phyloP scores from a whole-genome alignment of 163 green algal species.

The Prototheca cutis region DNA sequence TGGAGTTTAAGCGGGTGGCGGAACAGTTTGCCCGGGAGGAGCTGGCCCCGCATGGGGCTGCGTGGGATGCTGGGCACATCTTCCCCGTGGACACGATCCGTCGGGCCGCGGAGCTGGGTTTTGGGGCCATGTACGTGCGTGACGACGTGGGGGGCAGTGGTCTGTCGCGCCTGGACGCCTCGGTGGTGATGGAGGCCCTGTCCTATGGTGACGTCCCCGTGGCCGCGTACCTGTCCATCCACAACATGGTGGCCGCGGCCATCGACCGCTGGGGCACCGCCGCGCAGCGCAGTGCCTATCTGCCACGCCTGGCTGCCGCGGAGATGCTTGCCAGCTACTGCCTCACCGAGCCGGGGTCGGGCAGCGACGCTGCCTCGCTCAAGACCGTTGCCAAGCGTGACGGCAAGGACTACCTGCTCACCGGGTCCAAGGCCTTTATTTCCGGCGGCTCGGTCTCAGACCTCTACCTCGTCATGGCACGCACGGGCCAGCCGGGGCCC shows the following conservation, averaged over 20 bases:
- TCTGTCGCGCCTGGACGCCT: slow-evolving; percentile 46
- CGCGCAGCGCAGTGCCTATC: slow-evolving; percentile 32
- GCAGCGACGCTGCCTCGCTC: slow-evolving; percentile 33
- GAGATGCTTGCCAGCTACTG: slow-evolving; percentile 67
- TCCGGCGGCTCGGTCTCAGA: slow-evolving; percentile 43
- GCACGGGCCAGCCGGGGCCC: slow-evolving; percentile 40
- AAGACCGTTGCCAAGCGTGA: slow-evolving; percentile 33
- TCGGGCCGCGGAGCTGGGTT: slow-evolving; percentile 52
- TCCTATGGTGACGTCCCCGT: slow-evolving; percentile 57
- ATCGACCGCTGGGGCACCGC: slow-evolving; percentile 51
- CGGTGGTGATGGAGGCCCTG: slow-evolving; percentile 69
- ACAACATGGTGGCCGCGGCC: slow-evolving; percentile 68
- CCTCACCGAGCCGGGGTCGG: slow-evolving; percentile 61
- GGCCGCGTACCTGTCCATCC: slow-evolving; percentile 73
- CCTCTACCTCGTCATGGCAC: slow-evolving; percentile 72
- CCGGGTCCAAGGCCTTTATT: slow-evolving; percentile 46
- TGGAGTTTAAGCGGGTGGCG: slow-evolving; percentile 38
- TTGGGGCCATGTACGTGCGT: slow-evolving; percentile 44
- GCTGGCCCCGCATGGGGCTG: slow-evolving; percentile 42
- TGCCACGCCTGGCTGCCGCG: slow-evolving; percentile 50
- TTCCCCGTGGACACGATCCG: slow-evolving; percentile 54
- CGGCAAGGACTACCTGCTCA: slow-evolving; percentile 43
- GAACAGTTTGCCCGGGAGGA: slow-evolving; percentile 49
- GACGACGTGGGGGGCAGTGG: slow-evolving; percentile 46
- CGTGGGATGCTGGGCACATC: slow-evolving; percentile 56